Conservation (phyloP, 257 asterid species). For the Solanum ossicruentum region DNA sequence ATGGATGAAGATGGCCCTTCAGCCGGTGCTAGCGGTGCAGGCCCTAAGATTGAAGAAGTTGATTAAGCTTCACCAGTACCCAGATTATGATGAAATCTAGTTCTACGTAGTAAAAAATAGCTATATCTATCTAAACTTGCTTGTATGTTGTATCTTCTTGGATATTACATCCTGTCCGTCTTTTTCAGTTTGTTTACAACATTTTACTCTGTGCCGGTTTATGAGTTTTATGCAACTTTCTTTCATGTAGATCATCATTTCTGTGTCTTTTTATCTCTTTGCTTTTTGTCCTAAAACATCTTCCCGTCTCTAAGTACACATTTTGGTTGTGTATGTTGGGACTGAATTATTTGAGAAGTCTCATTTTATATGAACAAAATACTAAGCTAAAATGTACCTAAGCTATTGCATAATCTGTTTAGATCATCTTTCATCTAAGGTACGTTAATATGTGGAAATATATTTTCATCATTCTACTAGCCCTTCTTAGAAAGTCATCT, state of each 20-base stretch:
- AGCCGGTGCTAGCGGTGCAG: conserved; percentile 11
- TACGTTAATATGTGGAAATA: too few species aligned
- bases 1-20: conserved; percentile 17
- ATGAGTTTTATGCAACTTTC: not conserved
- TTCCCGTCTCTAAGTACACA: not conserved
- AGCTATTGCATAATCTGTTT: too few species aligned
- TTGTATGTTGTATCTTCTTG: not conserved
- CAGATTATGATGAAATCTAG: not conserved
- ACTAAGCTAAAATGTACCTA: not conserved
- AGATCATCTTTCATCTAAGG: too few species aligned
- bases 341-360: too few species aligned
- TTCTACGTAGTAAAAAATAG: not conserved
- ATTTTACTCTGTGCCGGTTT: not conserved
- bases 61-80: not conserved
- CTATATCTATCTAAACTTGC: not conserved
- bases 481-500: too few species aligned
- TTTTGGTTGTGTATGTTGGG: too few species aligned
- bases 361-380: not conserved
- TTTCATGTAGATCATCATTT: not conserved
- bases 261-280: not conserved
- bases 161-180: not conserved
- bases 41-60: conserved; percentile 28
- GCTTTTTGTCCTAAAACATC: not conserved
- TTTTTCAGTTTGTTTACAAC: not conserved
- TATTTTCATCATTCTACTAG: too few species aligned